Conservation (phyloP, 177 flowering plant genomes). For the Telopea speciosissima region DNA sequence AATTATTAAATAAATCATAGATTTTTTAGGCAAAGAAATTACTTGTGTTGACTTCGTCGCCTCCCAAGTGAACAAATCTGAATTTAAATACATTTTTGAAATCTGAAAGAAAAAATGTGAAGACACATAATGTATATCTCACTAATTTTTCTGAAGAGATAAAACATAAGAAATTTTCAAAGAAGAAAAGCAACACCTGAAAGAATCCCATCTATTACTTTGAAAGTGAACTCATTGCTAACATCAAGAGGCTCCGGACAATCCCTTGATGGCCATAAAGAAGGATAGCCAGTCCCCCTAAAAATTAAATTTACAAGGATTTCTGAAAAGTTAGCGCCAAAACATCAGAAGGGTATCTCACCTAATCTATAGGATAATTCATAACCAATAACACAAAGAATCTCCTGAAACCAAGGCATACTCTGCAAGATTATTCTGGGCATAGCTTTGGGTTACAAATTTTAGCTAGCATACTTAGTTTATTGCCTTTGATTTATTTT, state of each 20-base stretch:
- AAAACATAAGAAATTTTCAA: not conserved
- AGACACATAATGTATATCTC: not conserved
- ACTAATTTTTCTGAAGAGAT: not conserved
- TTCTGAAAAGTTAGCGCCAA: not conserved
- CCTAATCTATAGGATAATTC: not conserved
- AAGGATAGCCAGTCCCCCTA: slow-evolving; percentile 94
- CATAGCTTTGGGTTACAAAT: too few relatives aligned
- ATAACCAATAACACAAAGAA: not conserved
- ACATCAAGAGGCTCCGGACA: slow-evolving; percentile 94
- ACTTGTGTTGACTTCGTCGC: slow-evolving; percentile 91
- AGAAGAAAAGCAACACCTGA: slow-evolving; percentile 41
- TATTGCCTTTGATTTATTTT: too few relatives aligned
- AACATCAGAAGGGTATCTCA: not conserved
- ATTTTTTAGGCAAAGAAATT: slow-evolving; percentile 14
- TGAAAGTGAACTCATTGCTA: slow-evolving; percentile 82
- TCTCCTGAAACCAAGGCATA: too few relatives aligned
- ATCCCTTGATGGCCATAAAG: slow-evolving; percentile 67
- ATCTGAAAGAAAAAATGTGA: slow-evolving; percentile 41
- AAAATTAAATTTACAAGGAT: slow-evolving; percentile 12
- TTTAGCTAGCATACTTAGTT: too few relatives aligned
- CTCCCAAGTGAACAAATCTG: slow-evolving; percentile 84
- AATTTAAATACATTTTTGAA: slow-evolving; percentile 83
- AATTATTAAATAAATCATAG: too few relatives aligned
- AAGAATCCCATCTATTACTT: slow-evolving; percentile 82
- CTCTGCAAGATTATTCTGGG: too few relatives aligned